These are phyloP conservation scores for Xylaria flabelliformis DNA, from an alignment of 495 filamentous ascomycete species.

Conservation along the genomic window DNA sequence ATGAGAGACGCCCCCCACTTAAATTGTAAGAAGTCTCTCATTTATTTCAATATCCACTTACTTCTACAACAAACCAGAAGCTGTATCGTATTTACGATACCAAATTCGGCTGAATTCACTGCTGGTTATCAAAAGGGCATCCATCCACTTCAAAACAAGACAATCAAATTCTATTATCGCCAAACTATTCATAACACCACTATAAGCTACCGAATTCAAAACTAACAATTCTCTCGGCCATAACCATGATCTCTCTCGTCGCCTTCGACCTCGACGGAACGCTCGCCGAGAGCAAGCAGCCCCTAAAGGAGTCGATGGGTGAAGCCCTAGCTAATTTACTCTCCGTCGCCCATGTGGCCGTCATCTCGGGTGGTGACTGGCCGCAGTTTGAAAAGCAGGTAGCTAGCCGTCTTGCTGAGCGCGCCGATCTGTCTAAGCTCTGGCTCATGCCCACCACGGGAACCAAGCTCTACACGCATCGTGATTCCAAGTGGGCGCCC, in stretches of 20 bases:
- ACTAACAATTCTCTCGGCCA: neutral
- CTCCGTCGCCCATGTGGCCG: constrained; percentile 26
- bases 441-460: constrained; percentile 39
- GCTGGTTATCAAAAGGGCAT: neutral
- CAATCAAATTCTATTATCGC: neutral
- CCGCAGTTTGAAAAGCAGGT: constrained; percentile 31
- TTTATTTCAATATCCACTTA: too few relatives aligned
- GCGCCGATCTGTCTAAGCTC: constrained; percentile 33
- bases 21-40: too few relatives aligned
- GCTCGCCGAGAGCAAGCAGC: constrained; percentile 26
- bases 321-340: constrained; percentile 25
- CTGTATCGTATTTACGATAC: too few relatives aligned
- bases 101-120: neutral
- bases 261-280: constrained; percentile 30
- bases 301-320: constrained; percentile 25
- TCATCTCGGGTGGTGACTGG: constrained; percentile 30
- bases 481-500: constrained; percentile 25
- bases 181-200: neutral
- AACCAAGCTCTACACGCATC: constrained; percentile 36
- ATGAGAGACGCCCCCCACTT: too few relatives aligned
- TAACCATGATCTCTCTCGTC: constrained; percentile 23
- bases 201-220: neutral
- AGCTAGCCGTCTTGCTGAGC: constrained; percentile 30
- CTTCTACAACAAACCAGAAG: too few relatives aligned
- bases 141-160: neutral